Evolutionary conservation across 1,284 basidiomycete species (phyloP).

Genomic region (Puccinia hordei): DNA sequence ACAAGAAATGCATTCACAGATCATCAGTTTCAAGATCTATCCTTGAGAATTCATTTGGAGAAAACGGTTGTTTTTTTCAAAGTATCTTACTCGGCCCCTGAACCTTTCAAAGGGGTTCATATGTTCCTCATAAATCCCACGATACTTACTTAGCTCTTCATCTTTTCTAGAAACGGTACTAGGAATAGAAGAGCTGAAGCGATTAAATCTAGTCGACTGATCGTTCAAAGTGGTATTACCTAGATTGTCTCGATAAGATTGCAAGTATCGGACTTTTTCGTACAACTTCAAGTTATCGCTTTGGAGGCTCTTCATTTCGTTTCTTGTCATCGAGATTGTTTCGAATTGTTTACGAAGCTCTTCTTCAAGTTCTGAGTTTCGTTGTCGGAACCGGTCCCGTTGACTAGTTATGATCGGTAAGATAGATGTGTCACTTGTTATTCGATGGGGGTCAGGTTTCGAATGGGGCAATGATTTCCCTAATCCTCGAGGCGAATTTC

Average conservation of each 20-base stretch:
- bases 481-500: conserved; percentile 19
- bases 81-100: conserved; percentile 77
- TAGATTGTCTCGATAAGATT: conserved; percentile 74
- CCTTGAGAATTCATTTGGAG: conserved; percentile 26
- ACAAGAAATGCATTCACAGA: background rate
- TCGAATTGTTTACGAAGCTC: conserved; percentile 93
- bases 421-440: conserved; percentile 68
- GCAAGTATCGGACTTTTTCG: conserved; percentile 95
- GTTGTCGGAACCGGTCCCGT: conserved; percentile 87
- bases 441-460: conserved; percentile 25
- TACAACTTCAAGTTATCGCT: conserved; percentile 91
- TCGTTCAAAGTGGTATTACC: conserved; percentile 56
- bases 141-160: conserved; percentile 84
- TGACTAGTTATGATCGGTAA: conserved; percentile 95
- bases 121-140: conserved; percentile 85
- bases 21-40: background rate
- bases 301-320: conserved; percentile 84
- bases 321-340: conserved; percentile 81
- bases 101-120: conserved; percentile 98
- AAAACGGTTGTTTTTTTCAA: conserved; percentile 12
- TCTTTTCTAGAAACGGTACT: conserved; percentile 55
- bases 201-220: conserved; percentile 33
- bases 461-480: conserved; percentile 39
- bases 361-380: conserved; percentile 96
- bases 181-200: conserved; percentile 52